Conservation (phyloP, 768 basidiomycete genomes). For the Agrocybe praecox region DNA sequence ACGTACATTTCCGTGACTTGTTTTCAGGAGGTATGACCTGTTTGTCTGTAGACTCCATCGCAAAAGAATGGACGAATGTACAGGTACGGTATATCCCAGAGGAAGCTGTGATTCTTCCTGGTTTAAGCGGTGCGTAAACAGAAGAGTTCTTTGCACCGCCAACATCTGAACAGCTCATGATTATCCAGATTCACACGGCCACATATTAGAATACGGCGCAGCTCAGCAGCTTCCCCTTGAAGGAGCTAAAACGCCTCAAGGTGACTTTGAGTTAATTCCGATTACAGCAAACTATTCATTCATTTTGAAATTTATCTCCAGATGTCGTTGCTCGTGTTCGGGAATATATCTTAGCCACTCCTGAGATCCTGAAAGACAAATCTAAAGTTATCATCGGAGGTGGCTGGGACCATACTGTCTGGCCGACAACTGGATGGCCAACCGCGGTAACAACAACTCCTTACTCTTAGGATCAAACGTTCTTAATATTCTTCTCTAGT, state of each 20-base stretch:
- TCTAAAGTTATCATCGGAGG: slow-evolving; percentile 73
- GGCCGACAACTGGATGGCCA: slow-evolving; percentile 65
- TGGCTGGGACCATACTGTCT: slow-evolving; percentile 92
- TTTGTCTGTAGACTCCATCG: slow-evolving; percentile 34
- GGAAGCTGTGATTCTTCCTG: slow-evolving; percentile 70
- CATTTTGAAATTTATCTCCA: slow-evolving; percentile 22
- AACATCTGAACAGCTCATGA: not conserved
- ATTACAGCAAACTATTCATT: not conserved
- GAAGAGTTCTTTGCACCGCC: not conserved
- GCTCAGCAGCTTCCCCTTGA: slow-evolving; percentile 64
- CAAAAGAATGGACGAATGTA: slow-evolving; percentile 17
- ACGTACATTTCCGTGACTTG: slow-evolving; percentile 22
- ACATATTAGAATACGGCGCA: slow-evolving; percentile 80
- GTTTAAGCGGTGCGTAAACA: slow-evolving; percentile 59
- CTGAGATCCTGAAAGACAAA: slow-evolving; percentile 57
- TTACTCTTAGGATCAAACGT: no score
- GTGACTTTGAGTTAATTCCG: slow-evolving; percentile 27
- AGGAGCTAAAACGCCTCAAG: slow-evolving; percentile 59
- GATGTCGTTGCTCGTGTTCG: slow-evolving; percentile 67
- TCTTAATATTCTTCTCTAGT: slow-evolving; percentile 38
- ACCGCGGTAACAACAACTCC: slow-evolving; percentile 65
- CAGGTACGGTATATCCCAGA: slow-evolving; percentile 50
- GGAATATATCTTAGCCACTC: slow-evolving; percentile 59
- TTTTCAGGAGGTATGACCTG: not conserved
- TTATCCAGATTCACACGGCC: slow-evolving; percentile 70